phyloP scores from a whole-genome alignment of 2,329 filamentous ascomycete genomes.

The Arthrobotrys sphaeroides region DNA sequence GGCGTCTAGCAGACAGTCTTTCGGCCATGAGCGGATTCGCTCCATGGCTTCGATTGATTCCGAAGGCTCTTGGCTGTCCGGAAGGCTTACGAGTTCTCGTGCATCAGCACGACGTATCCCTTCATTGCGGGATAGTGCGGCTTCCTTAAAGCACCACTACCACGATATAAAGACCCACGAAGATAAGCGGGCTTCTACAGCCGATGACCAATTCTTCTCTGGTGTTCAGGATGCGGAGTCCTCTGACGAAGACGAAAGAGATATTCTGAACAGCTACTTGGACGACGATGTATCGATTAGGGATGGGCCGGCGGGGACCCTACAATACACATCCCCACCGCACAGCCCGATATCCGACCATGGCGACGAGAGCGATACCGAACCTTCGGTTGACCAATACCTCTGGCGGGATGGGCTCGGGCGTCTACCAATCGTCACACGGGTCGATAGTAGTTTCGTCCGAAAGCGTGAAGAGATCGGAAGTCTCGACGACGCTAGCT shows the following conservation, averaged over 20 bases:
- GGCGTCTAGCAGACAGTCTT: constrained; percentile 41
- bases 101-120: constrained; percentile 64
- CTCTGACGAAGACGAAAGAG: constrained; percentile 44
- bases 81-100: constrained; percentile 67
- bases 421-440: constrained; percentile 38
- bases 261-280: constrained; percentile 47
- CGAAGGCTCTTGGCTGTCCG: constrained; percentile 94
- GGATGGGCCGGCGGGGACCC: not conserved
- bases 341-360: constrained; percentile 34
- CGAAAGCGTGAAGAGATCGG: constrained; percentile 41
- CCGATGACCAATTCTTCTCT: constrained; percentile 79
- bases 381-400: constrained; percentile 38
- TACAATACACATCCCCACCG: constrained; percentile 33
- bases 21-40: constrained; percentile 30
- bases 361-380: constrained; percentile 37
- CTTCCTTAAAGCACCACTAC: constrained; percentile 62
- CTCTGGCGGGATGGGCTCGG: constrained; percentile 41
- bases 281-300: constrained; percentile 42
- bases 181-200: constrained; percentile 73
- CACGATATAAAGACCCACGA: constrained; percentile 65
- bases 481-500: constrained; percentile 46
- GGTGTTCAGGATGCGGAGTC: constrained; percentile 61
- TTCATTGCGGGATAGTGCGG: constrained; percentile 62
- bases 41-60: constrained; percentile 95
- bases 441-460: constrained; percentile 50